Evolutionary conservation across 106 monocot genomes (phyloP).

Genomic region (Acorus calamus): DNA sequence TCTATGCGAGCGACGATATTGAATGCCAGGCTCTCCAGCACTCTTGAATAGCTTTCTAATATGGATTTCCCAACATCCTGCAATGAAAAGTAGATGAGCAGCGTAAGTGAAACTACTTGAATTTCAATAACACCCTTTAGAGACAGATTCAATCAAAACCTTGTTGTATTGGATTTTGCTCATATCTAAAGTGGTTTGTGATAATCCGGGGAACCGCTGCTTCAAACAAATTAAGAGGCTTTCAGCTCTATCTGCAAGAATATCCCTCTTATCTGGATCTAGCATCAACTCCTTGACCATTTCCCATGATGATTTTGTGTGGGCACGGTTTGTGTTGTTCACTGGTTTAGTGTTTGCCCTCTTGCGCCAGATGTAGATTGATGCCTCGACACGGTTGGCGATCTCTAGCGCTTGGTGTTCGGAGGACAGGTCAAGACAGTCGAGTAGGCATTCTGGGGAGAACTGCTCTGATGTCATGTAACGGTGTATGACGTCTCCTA

Average conservation of each 20-base stretch:
- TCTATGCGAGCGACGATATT: conserved; percentile 88
- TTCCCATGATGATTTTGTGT: conserved; percentile 46
- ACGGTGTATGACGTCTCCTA: conserved; percentile 73
- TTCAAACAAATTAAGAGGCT: conserved; percentile 72
- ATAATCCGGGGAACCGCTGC: conserved; percentile 81
- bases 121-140: too few species aligned
- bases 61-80: conserved; percentile 94
- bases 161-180: conserved; percentile 92
- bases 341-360: conserved; percentile 21
- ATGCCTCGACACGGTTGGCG: conserved; percentile 82
- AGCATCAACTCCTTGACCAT: conserved; percentile 60
- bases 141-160: conserved; percentile 18
- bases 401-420: conserved; percentile 88
- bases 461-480: conserved; percentile 81
- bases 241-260: conserved; percentile 82
- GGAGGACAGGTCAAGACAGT: conserved; percentile 72
- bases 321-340: conserved; percentile 16
- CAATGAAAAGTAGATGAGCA: too few species aligned
- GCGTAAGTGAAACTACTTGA: too few species aligned
- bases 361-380: conserved; percentile 62
- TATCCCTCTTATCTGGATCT: conserved; percentile 61
- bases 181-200: conserved; percentile 82
- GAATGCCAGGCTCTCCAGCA: conserved; percentile 84
- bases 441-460: conserved; percentile 72
- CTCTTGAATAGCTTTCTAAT: conserved; percentile 89